These are phyloP conservation scores for Manihot esculenta DNA, from an alignment of 441 rosid genomes.

Conservation along the genomic window DNA sequence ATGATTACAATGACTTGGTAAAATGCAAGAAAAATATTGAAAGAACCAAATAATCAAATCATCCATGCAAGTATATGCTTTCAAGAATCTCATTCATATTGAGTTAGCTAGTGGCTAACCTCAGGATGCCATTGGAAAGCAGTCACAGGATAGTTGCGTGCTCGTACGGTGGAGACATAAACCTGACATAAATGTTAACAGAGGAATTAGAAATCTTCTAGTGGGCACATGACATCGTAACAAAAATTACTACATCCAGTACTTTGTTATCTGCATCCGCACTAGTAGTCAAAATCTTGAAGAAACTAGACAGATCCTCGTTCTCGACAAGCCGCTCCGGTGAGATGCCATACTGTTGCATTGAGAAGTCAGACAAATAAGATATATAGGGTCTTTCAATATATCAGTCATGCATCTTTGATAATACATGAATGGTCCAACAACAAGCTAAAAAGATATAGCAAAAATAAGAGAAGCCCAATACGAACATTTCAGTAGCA, in stretches of 20 bases:
- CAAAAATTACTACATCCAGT: constrained; percentile 12
- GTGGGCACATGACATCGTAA: not conserved
- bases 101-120: constrained; percentile 35
- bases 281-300: constrained; percentile 71
- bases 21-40: not conserved
- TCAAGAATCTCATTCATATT: not conserved
- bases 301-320: constrained; percentile 56
- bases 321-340: constrained; percentile 46
- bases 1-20: too few species aligned
- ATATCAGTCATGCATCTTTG: not conserved
- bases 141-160: constrained; percentile 68
- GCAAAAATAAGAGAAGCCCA: not conserved
- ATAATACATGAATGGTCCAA: not conserved
- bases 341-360: constrained; percentile 77
- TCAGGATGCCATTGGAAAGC: constrained; percentile 98
- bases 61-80: not conserved
- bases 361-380: constrained; percentile 4
- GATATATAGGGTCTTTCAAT: not conserved
- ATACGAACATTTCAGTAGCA: not conserved
- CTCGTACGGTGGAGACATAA: constrained; percentile 86
- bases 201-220: constrained; percentile 15
- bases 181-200: constrained; percentile 37
- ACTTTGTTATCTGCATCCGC: constrained; percentile 64
- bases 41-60: not conserved
- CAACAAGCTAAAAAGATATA: not conserved